Evolutionary conservation across 768 basidiomycete genomes (phyloP), one percentile per base, ranked within the genome.

Genomic region (Serpula lacrymans): DNA sequence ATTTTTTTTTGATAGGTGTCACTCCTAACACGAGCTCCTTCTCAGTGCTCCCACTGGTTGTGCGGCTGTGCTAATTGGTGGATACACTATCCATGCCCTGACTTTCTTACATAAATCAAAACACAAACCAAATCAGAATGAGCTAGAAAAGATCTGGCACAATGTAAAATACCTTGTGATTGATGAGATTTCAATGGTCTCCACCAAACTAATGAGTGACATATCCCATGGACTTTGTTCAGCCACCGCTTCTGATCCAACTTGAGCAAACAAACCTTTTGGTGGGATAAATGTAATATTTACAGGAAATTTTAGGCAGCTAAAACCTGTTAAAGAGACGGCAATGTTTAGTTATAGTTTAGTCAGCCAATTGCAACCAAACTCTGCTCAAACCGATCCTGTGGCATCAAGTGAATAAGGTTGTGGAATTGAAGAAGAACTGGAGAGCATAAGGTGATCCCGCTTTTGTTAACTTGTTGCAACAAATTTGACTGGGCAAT

Each of bases 271-370:
- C 14, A 2, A 29, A 12, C 53, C 52, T 1, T 63, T 59, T 35
- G 64, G 65, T 1, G 59, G 61, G 0, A 40, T 64, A 1, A 64
- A 61, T 40, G 43, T 67, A 1, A 61, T 65, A 4, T 58, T 62
- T 39, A 39, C 48, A 0, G 63, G 63, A 4, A 61, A 63, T 34
- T 59, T 63, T 35, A 48, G 46, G 3, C 62, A 63, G 32, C 34
- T 53, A 27, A 42, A 42, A 13, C 62, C 62, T 11, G 52, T 58
- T 0, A 11, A 35, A 31, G 52, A 46, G n/a, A 27, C 36, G 1
- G 24, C 51, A 0, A 34, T 64, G 10, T 63, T 53, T 35, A 22
- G 35, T 1, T 22, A 50, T n/a, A 33, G 36, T 6, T 37, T 54
- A 3, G n/a, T n/a, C n/a, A n/a, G n/a, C n/a, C n/a, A n/a, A n/a